Percentiles rank a stretch among this genome's conserved stretches.
Evolutionary conservation across 495 filamentous ascomycete genomes (phyloP).

Genomic region (Sordaria brevicollis): DNA sequence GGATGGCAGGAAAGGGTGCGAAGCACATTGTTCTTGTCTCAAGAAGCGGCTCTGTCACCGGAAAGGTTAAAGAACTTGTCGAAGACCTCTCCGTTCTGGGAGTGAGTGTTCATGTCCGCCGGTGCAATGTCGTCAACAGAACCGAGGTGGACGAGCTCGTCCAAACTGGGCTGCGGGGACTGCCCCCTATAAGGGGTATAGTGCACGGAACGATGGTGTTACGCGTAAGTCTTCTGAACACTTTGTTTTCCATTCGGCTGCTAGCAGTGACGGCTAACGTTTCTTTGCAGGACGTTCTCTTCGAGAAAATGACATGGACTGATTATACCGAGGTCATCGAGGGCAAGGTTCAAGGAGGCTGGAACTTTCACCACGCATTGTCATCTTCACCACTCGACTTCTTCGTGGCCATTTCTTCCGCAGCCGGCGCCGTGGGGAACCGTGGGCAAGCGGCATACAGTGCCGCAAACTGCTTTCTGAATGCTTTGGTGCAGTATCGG

Average conservation of each 20-base stretch:
- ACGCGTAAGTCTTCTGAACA: slow-evolving; percentile 23
- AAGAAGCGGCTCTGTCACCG: slow-evolving; percentile 36
- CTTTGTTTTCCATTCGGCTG: background rate
- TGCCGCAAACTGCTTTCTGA: slow-evolving; percentile 53
- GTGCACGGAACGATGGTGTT: slow-evolving; percentile 49
- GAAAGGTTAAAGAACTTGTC: slow-evolving; percentile 33
- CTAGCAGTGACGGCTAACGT: background rate
- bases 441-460: slow-evolving; percentile 54
- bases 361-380: slow-evolving; percentile 49
- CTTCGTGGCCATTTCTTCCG: slow-evolving; percentile 55
- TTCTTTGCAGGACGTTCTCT: slow-evolving; percentile 35
- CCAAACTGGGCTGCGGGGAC: slow-evolving; percentile 17
- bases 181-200: slow-evolving; percentile 36
- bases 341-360: slow-evolving; percentile 45
- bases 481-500: slow-evolving; percentile 40
- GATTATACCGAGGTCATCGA: slow-evolving; percentile 38
- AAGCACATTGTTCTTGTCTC: slow-evolving; percentile 48
- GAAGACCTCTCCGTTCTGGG: slow-evolving; percentile 29
- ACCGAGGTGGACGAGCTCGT: slow-evolving; percentile 28
- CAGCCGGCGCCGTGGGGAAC: slow-evolving; percentile 49
- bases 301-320: slow-evolving; percentile 44
- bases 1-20: slow-evolving; percentile 52
- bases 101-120: slow-evolving; percentile 29
- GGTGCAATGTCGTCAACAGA: slow-evolving; percentile 33
- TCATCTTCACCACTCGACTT: slow-evolving; percentile 47